Base-by-base conservation (phyloP, 257 asterid genomes). In the Hygrophila difformis region DNA sequence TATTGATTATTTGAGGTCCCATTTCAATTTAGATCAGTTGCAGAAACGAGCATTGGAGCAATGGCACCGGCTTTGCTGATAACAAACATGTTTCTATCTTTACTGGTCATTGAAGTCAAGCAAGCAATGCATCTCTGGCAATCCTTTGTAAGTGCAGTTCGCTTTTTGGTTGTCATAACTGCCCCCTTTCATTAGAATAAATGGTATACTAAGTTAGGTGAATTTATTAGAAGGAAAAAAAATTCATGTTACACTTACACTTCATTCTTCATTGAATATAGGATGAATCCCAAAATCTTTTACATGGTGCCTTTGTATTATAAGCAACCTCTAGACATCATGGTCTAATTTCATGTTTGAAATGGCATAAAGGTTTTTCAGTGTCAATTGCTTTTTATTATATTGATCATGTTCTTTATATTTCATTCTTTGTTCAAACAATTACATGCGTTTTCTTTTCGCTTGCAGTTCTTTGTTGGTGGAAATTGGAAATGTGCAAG, bases 401-500 rank as follows among this genome's bases (percentile, higher is more conserved):
- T n/a, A n/a, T n/a, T n/a, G n/a, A n/a, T n/a, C n/a, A n/a, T n/a
- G n/a, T n/a, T n/a, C n/a, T n/a, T n/a, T n/a, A n/a, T n/a, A n/a
- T n/a, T n/a, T n/a, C n/a, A n/a, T n/a, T n/a, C n/a, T n/a, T n/a
- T n/a, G n/a, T n/a, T n/a, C n/a, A n/a, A n/a, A n/a, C n/a, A n/a
- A n/a, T n/a, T n/a, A n/a, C n/a, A n/a, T n/a, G n/a, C n/a, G n/a
- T n/a, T 41, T 39, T 13, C 38, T 3, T 53, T 47, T 59, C 45
- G 55, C 49, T 66, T 78, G 93, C 97, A 88, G 97, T 88, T 84
- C 79, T 84, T 88, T 54, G 97, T 88, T 68, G 97, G 97, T 54
- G 97, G 97, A 46, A 87, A 87, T 51, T 87, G 97, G 95, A 87
- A 87, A 59, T 87, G 97, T 65, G 97, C 81, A 78, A 88, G 97